Conservation (phyloP, 2,329 filamentous ascomycete species). For the Pseudocercospora eumusae region DNA sequence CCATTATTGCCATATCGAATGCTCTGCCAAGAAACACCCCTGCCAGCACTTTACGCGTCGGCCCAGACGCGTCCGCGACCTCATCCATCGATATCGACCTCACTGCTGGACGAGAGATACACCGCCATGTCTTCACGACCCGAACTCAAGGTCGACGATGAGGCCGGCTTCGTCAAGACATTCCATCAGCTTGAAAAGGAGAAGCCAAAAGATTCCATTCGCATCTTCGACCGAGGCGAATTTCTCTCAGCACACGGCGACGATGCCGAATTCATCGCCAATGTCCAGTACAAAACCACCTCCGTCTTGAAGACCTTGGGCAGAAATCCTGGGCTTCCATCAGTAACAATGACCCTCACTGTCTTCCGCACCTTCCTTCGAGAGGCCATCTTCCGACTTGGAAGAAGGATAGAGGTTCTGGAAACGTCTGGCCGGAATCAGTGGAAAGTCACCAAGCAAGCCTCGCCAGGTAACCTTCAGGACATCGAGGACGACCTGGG, state of each 20-base stretch:
- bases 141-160: constrained; percentile 79
- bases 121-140: constrained; percentile 56
- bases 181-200: constrained; percentile 80
- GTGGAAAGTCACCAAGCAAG: constrained; percentile 82
- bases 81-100: no score
- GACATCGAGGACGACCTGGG: constrained; percentile 96
- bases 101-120: no score
- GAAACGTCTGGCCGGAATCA: constrained; percentile 76
- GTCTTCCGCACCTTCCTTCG: constrained; percentile 94
- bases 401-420: constrained; percentile 91
- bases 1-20: neutral
- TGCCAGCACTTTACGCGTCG: neutral
- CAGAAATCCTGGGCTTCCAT: constrained; percentile 79
- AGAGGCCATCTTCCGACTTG: constrained; percentile 87
- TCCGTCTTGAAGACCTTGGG: constrained; percentile 91
- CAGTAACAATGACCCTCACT: constrained; percentile 91
- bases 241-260: constrained; percentile 94
- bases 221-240: constrained; percentile 91
- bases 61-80: neutral
- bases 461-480: constrained; percentile 93
- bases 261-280: constrained; percentile 80
- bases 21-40: neutral
- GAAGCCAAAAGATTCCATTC: constrained; percentile 74
- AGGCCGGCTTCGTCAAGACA: constrained; percentile 93
- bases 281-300: constrained; percentile 91